phyloP scores from a whole-genome alignment of 176 grass and related monocot genomes.

The Aegilops sharonensis region DNA sequence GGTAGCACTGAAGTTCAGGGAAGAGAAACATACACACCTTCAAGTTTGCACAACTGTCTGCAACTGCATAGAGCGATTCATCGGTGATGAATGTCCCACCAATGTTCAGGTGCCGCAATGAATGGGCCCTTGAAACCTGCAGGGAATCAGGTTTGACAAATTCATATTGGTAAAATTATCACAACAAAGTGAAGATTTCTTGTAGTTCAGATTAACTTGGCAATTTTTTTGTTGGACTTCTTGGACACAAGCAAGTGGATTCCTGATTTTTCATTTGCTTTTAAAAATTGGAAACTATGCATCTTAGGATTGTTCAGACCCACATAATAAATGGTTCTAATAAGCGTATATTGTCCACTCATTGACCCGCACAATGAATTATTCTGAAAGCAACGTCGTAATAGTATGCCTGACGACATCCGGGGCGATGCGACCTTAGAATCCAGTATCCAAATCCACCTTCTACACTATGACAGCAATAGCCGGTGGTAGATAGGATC shows the following conservation, averaged over 20 bases:
- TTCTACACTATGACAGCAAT: neutral
- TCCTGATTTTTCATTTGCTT: neutral
- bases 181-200: neutral
- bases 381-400: conserved; percentile 13
- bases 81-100: conserved; percentile 94
- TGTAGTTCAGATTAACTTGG: neutral
- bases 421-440: neutral
- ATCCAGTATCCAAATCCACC: neutral
- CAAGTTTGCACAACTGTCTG: conserved; percentile 56
- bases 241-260: neutral
- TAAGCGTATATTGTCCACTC: neutral
- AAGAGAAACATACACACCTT: conserved; percentile 38
- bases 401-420: conserved; percentile 5
- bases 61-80: conserved; percentile 78
- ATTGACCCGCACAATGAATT: neutral
- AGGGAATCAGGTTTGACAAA: conserved; percentile 7
- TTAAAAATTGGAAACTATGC: neutral
- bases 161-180: neutral
- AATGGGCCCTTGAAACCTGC: conserved; percentile 82
- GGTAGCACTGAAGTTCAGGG: neutral
- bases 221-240: neutral
- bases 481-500: neutral
- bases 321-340: neutral
- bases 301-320: neutral
- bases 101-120: conserved; percentile 79